Percentiles rank a stretch among this genome's conserved stretches.
These are phyloP conservation scores for Debaryomycetaceae sp. DNA, from an alignment of 1,139 yeast species.

Conservation along the genomic window DNA sequence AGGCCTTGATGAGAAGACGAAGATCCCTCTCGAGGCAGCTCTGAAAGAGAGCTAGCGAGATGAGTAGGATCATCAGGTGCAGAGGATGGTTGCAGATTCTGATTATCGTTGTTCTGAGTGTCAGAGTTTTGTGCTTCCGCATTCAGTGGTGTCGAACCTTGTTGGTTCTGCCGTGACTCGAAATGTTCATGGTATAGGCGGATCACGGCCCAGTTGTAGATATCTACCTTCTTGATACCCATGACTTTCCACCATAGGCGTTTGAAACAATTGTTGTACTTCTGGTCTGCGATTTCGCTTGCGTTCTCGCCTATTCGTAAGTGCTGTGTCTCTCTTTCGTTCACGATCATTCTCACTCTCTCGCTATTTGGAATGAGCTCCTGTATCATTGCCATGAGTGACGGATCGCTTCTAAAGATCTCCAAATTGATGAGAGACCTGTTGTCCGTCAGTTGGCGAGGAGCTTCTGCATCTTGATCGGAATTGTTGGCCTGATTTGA, in stretches of 20 bases:
- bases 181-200: conserved; percentile 20
- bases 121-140: not conserved
- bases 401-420: conserved; percentile 38
- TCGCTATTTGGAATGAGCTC: conserved; percentile 41
- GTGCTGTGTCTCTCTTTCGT: conserved; percentile 22
- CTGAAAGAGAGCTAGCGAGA: too few species aligned
- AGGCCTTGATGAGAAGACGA: too few species aligned
- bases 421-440: conserved; percentile 32
- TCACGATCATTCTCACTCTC: conserved; percentile 33
- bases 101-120: too few species aligned
- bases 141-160: too few species aligned
- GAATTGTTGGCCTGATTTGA: conserved; percentile 4
- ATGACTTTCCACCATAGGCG: conserved; percentile 51
- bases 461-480: not conserved
- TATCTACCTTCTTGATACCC: conserved; percentile 48
- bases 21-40: too few species aligned
- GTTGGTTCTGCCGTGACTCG: not conserved
- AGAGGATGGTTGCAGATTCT: too few species aligned
- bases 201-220: conserved; percentile 53
- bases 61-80: too few species aligned
- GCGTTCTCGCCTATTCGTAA: conserved; percentile 46
- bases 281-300: conserved; percentile 29
- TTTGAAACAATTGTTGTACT: conserved; percentile 32
- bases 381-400: conserved; percentile 36
- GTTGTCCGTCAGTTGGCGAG: not conserved